These are phyloP conservation scores for Sesbania bispinosa DNA, from an alignment of 306 rosid genomes.

Conservation along the genomic window DNA sequence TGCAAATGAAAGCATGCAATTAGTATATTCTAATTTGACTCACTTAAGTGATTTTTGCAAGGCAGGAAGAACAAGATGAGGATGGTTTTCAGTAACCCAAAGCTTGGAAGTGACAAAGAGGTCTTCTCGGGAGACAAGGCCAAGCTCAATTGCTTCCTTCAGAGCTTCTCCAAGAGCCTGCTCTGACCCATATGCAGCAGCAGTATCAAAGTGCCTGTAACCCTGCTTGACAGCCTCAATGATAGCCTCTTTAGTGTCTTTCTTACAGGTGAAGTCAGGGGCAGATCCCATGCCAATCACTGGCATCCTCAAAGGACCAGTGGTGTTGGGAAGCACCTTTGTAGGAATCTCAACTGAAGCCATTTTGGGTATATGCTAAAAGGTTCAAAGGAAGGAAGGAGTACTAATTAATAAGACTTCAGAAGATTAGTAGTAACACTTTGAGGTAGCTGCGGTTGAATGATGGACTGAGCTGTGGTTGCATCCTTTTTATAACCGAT, in stretches of 20 bases:
- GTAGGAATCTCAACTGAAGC: conserved; percentile 25
- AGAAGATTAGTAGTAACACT: too few relatives aligned
- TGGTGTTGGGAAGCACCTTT: conserved; percentile 4
- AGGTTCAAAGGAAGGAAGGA: too few relatives aligned
- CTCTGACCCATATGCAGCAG: conserved; percentile 42
- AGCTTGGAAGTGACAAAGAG: conserved; percentile 57
- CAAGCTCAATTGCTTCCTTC: conserved; percentile 31
- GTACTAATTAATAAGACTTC: too few relatives aligned
- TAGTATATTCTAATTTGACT: not conserved
- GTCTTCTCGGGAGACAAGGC: conserved; percentile 29
- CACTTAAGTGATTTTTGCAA: conserved; percentile 38
- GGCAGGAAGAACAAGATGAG: conserved; percentile 37
- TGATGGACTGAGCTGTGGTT: too few relatives aligned
- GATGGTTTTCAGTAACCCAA: conserved; percentile 42
- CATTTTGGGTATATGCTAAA: conserved; percentile 23
- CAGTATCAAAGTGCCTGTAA: conserved; percentile 47
- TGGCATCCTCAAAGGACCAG: conserved; percentile 5
- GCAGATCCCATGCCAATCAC: conserved; percentile 50
- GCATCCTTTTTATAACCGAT: too few relatives aligned
- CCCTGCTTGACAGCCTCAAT: conserved; percentile 45
- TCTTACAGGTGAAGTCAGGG: conserved; percentile 42
- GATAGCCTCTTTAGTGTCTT: conserved; percentile 37
- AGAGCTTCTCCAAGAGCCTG: conserved; percentile 41
- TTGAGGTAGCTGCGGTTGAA: too few relatives aligned
- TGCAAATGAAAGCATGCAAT: too few relatives aligned